Base-by-base conservation (phyloP, 2,329 filamentous ascomycete genomes). In the Trichoderma atrobrunneum region DNA sequence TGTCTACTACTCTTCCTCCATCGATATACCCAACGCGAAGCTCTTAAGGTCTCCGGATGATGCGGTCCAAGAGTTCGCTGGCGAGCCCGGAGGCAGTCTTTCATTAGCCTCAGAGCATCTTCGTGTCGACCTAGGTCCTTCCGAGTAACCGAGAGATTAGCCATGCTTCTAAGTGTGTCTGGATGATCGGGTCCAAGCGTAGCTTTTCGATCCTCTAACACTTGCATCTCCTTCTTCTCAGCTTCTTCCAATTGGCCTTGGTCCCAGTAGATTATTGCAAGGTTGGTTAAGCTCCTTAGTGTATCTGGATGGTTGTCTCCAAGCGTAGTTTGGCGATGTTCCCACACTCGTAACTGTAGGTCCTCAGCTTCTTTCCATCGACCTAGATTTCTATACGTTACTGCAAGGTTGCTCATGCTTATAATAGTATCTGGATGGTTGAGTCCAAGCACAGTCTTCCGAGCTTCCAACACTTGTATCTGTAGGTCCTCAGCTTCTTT, bases 241-340 rank as follows among this genome's bases (percentile, higher is more conserved):
- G 54, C 54, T 6, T 57, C 14, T 18, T 57, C 54, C 7, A 1
- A 30, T 18, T 26, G 54, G 24, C 54, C 26, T 28, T 26, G 26
- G 3, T 26, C 26, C 26, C 0, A 0, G 18, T 28, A 28, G 18
- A 7, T 10, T 5, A 0, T 3, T 30, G 54, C 54, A 57, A 57
- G 54, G 12, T 10, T 57, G 0, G 0, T 0, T 14, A 57, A 30
- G 14, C 21, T 18, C 11, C 0, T 5, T 1, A 57, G 8, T 8
- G 14, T 28, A 5, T 28, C 0, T 5, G 48, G n/a, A 54, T 54
- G 24, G 6, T 28, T 21, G 24, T 24, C 51, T 28, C 12, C 51
- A 7, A 56, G 12, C 12, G 3, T 10, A 1, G 7, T 2, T 12
- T 16, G 28, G 24, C 24, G 26, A 57, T 3, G 5, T 1, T 57